A percentile compares a stretch with the other conserved stretches of the same genome.
Conservation (phyloP, 2,329 filamentous ascomycete genomes). For the Cladophialophora chaetospira region DNA sequence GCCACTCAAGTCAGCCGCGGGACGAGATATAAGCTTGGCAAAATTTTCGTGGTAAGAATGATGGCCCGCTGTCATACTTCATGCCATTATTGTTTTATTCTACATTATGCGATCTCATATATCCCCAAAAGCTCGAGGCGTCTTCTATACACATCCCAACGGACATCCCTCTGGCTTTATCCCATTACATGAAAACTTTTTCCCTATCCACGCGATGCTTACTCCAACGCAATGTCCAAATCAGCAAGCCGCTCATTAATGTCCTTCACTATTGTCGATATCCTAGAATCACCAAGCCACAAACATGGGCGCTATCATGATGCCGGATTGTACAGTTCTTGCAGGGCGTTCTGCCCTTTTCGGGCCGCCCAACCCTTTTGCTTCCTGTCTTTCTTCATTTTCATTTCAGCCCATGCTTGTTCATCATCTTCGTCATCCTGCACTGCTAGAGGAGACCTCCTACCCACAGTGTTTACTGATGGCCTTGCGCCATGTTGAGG, state of each 20-base stretch:
- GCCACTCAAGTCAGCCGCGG: too few relatives aligned
- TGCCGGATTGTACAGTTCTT: constrained; percentile 31
- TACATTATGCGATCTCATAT: constrained; percentile 19
- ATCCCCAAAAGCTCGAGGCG: constrained; percentile 8
- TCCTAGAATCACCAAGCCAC: not conserved
- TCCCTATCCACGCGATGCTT: not conserved
- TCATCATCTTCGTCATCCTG: constrained; percentile 52
- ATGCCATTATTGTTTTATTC: constrained; percentile 6
- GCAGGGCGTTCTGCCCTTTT: constrained; percentile 36
- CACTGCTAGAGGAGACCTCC: constrained; percentile 30
- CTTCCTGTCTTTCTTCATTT: constrained; percentile 52
- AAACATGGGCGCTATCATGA: constrained; percentile 8
- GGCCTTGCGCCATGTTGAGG: constrained; percentile 33
- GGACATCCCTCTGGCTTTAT: not conserved
- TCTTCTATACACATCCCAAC: constrained; percentile 12
- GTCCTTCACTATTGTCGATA: constrained; percentile 7
- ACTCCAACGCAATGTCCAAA: constrained; percentile 1
- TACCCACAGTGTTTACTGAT: constrained; percentile 34
- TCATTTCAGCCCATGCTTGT: constrained; percentile 54
- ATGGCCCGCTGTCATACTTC: not conserved
- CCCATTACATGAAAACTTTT: constrained; percentile 20
- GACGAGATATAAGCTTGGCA: not conserved
- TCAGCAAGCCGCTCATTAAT: constrained; percentile 20
- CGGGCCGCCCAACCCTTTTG: constrained; percentile 51
- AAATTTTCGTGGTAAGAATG: not conserved